Base-by-base conservation (phyloP, 768 basidiomycete species). In the Brasilioporus rufonigricans region DNA sequence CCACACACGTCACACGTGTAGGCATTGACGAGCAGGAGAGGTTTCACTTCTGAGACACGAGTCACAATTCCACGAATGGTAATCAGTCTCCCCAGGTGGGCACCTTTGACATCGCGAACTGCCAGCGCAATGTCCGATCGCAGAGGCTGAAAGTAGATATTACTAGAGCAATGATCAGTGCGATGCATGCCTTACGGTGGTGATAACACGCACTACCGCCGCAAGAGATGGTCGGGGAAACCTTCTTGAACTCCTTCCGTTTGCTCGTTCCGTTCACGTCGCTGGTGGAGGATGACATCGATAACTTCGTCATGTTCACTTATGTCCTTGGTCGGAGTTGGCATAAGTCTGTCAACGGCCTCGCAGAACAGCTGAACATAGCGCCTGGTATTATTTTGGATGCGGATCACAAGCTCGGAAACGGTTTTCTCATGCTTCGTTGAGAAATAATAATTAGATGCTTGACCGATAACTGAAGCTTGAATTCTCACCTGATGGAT, bases 1-100 rank as follows among this genome's bases (percentile, higher is more conserved):
- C 97, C 97, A 69, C 97, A 99, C 56, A 93, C 86, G 67, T 98
- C 97, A 74, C 97, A 98, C 0, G 93, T 95, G 72, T 98, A 99
- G 29, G 96, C 97, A 72, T 96, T 97, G 65, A 98, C 94, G 67
- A 92, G 88, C 14, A 99, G 82, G 18, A 98, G 84, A 11, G 97
- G 97, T 68, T 98, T 98, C 68, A 99, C 97, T 76, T 98, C 97
- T 4, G 95, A 98, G 4, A 99, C 94, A 58, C 97, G 93, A 29
- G 94, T 99, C 50, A 98, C 93, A 61, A 99, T 98, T 52, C 97
- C 97, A 39, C 95, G 91, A 59, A 96, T 91, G 32, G 93, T 98
- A 70, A 99, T 96, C 55, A 98, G 78, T 58, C 82, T 87, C 44
- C 97, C 97, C n/a, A 98, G 81, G 58, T 93, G 87, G 9, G 74